phyloP scores from a whole-genome alignment of 2,329 filamentous ascomycete genomes.

The Clonostachys solani region DNA sequence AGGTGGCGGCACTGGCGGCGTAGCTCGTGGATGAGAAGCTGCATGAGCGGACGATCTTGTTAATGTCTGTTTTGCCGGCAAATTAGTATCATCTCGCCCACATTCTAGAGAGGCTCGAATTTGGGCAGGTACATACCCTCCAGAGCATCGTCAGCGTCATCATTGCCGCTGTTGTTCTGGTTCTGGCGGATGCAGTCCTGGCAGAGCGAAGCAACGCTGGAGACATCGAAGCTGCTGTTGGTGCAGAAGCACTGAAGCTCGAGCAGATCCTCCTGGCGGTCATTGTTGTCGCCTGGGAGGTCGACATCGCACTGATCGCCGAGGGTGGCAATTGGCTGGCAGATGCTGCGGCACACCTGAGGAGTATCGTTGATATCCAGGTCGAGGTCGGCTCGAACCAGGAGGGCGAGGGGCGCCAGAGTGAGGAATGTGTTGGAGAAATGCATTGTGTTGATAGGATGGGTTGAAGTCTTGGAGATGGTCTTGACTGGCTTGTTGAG shows the following conservation, averaged over 20 bases:
- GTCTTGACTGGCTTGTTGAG: too few species aligned
- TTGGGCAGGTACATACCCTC: neutral
- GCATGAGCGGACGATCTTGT: constrained; percentile 24
- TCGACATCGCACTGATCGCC: constrained; percentile 27
- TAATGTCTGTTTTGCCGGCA: constrained; percentile 20
- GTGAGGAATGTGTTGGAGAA: constrained; percentile 10
- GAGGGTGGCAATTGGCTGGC: constrained; percentile 26
- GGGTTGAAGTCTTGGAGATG: neutral
- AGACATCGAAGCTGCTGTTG: constrained; percentile 33
- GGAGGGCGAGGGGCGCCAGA: constrained; percentile 16
- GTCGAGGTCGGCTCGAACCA: constrained; percentile 23
- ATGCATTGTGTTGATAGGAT: constrained; percentile 19
- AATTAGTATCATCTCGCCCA: neutral
- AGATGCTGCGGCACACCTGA: constrained; percentile 25
- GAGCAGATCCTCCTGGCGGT: constrained; percentile 27
- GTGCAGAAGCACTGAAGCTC: constrained; percentile 33
- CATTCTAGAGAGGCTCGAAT: neutral
- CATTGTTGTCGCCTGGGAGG: constrained; percentile 11
- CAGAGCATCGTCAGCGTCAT: constrained; percentile 5
- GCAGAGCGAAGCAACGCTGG: constrained; percentile 25
- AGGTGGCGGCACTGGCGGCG: constrained; percentile 12
- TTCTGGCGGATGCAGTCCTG: constrained; percentile 30
- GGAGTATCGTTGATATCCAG: constrained; percentile 27
- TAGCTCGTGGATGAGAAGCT: constrained; percentile 24
- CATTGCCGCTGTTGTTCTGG: constrained; percentile 9